Percentiles rank a stretch among this genome's conserved stretches.
Conservation (phyloP, 75 land plant species). For the Azolla pinnata region DNA sequence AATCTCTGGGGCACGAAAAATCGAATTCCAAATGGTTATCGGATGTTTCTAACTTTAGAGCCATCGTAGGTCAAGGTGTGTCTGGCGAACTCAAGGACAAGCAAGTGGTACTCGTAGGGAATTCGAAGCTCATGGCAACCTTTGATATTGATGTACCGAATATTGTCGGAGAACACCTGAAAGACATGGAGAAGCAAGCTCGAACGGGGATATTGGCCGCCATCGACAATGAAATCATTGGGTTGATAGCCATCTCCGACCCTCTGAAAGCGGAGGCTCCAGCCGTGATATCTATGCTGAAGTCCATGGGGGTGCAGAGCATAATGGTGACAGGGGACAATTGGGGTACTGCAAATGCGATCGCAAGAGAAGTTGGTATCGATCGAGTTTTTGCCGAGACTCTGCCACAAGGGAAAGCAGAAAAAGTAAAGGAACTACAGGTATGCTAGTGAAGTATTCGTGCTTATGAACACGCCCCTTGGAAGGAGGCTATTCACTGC, state of each 20-base stretch:
- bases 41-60: constrained; percentile 16
- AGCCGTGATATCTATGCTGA: constrained; percentile 24
- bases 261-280: constrained; percentile 43
- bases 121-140: constrained; percentile 24
- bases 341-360: constrained; percentile 34
- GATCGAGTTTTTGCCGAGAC: constrained; percentile 35
- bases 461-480: no score
- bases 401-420: constrained; percentile 44
- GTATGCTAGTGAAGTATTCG: no score
- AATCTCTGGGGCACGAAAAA: constrained; percentile 4
- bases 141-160: constrained; percentile 16
- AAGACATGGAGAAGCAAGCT: constrained; percentile 20
- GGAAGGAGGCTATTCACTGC: no score
- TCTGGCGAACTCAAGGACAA: constrained; percentile 17
- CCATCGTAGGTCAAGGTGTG: constrained; percentile 39
- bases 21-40: constrained; percentile 17
- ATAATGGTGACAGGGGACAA: constrained; percentile 52
- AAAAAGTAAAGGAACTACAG: constrained; percentile 58
- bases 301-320: constrained; percentile 27
- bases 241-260: constrained; percentile 34
- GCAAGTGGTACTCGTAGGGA: constrained; percentile 27
- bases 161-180: constrained; percentile 17
- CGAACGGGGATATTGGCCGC: constrained; percentile 35
- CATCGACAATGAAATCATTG: constrained; percentile 21
- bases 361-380: constrained; percentile 44